Conservation (phyloP, 208 protist species). For the Leishmania amazonensis region DNA sequence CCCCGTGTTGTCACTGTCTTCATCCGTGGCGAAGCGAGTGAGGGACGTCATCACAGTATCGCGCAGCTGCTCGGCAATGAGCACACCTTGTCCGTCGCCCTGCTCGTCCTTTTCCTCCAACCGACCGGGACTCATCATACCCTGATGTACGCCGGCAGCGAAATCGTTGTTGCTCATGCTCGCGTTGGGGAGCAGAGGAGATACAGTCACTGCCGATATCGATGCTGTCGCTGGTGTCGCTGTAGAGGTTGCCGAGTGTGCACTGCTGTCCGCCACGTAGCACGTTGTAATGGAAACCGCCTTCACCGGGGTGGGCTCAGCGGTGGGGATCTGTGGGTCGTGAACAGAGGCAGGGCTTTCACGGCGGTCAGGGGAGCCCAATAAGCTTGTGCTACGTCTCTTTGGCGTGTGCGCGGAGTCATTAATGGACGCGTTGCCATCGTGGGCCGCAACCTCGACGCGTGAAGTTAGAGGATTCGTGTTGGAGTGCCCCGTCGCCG, state of each 20-base stretch:
- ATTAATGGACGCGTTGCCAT: not conserved
- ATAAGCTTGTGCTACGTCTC: slow-evolving; percentile 2
- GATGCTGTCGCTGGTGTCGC: not conserved
- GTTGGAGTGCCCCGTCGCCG: slow-evolving; percentile 5
- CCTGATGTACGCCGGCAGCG: not conserved
- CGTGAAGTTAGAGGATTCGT: slow-evolving; percentile 11
- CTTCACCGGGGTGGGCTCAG: slow-evolving; percentile 49
- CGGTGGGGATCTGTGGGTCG: slow-evolving; percentile 38
- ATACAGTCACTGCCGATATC: not conserved
- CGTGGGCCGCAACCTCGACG: not conserved
- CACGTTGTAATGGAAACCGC: slow-evolving; percentile 28
- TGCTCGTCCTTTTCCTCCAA: not conserved
- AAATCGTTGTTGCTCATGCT: not conserved
- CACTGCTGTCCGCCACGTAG: slow-evolving; percentile 25
- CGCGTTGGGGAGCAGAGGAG: not conserved
- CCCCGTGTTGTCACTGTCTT: slow-evolving; percentile 1
- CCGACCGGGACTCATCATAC: not conserved
- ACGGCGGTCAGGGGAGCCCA: slow-evolving; percentile 5
- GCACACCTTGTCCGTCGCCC: not conserved
- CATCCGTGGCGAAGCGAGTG: not conserved
- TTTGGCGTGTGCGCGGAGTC: slow-evolving; percentile 6
- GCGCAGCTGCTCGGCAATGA: not conserved
- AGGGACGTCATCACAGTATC: no score
- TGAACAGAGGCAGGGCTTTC: slow-evolving; percentile 22
- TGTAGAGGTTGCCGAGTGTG: not conserved